Evolutionary conservation across 78 protist species (phyloP), one percentile per base, ranked within the genome.

Genomic region (Cavenderia fasciculata): DNA sequence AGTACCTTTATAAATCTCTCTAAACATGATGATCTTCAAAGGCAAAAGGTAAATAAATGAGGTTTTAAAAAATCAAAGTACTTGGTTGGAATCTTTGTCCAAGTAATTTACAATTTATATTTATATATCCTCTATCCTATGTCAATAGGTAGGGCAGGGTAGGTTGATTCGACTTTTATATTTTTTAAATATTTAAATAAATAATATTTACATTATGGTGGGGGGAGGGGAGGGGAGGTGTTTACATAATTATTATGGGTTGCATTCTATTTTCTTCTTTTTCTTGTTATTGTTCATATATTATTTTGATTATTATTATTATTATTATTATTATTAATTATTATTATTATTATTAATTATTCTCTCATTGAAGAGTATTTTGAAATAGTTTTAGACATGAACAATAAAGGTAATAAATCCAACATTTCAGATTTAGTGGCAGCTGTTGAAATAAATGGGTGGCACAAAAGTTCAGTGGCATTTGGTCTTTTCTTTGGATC

Each of bases 401-500:
- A 82, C 56, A 82, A 23, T 27, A 82, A 46, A 29, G 90, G 90
- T 43, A 82, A 33, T 31, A 82, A 23, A 29, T 82, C 78, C 14
- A 68, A 43, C 4, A 72, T 68, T 56, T 82, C 90, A 47, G 43
- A 40, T 71, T 75, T 86, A 21, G 85, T 66, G 40, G 92, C 87
- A 19, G 85, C 92, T 23, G 69, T 74, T 14, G 63, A 68, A 19
- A 86, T 75, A 33, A 90, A 90, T 23, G 87, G 92, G 41, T 90
- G 94, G 25, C 78, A 49, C 2, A 82, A 71, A 41, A 90, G 75
- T 34, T 68, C 68, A 11, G 78, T 72, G 49, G 94, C 68, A 10
- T 74, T 74, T 18, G 75, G 85, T 77, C 94, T 52, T 51, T 90
- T 90, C 1, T 72, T 33, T 2, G 94, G 84, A 36, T 90, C 94